Evolutionary conservation across 495 filamentous ascomycete species (phyloP), one percentile per base, ranked within the genome.

Genomic region (Podospora conica): DNA sequence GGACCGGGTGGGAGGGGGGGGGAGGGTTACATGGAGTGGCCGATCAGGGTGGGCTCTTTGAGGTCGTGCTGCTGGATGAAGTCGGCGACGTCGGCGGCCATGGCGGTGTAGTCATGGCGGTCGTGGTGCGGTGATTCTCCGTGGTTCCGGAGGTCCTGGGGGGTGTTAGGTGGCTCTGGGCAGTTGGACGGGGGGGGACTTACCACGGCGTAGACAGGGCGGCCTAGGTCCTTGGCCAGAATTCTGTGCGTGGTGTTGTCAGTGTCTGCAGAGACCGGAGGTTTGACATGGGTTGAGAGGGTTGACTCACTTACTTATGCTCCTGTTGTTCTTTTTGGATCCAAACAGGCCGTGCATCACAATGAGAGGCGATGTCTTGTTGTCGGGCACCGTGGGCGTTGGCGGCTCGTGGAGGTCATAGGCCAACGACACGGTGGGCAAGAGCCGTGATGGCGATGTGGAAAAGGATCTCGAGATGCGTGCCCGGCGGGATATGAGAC

Each of bases 261-360:
- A 48, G 40, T 48, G 6, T 48, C 40, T 48, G 40, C 7, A 0
- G 6, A 48, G 1, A 0, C 40, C 6, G 11, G 9, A 8, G 15
- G 18, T n/a, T 4, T 48, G 33, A 48, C 5, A 48, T 48, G 0
- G 2, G 33, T n/a, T 48, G 33, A 18, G 18, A 48, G 40, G 33
- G 40, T 6, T 48, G 40, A 80, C 91, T 82, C 85, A 97, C 95
- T 93, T 96, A 87, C 94, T 96, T 68, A 98, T 95, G 76, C 85
- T 93, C 77, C 94, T 80, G 73, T 98, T 95, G 71, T 98, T 98
- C 82, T 91, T 91, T 78, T 96, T 97, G 53, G 91, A 96, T 23
- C 95, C 95, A 74, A 98, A 98, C 18, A 98, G 82, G 4, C 95
- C 95, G 76, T 98, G 95, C 76, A 98, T 84, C 67, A 98, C 86